Conservation (phyloP, 2,329 filamentous ascomycete genomes). For the Pseudopyrenochaeta lycopersici region DNA sequence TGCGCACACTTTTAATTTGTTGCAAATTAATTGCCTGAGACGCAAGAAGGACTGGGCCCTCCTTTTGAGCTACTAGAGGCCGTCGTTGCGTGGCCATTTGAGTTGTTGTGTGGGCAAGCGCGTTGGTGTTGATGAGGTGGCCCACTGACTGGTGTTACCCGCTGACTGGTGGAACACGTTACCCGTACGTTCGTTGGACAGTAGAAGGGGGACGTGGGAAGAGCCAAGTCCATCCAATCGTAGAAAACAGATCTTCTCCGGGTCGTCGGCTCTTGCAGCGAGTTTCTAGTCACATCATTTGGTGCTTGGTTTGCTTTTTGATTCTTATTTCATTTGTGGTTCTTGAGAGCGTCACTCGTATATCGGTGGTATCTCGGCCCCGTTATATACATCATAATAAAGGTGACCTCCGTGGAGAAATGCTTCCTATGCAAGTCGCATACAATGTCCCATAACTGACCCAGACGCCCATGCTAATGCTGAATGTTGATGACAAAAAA, state of each 20-base stretch:
- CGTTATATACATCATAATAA: slow-evolving; percentile 19
- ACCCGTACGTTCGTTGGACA: slow-evolving; percentile 8
- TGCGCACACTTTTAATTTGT: too few species aligned
- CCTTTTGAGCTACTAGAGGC: too few species aligned
- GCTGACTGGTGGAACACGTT: too few species aligned
- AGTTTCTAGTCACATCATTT: background rate
- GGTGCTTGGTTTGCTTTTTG: slow-evolving; percentile 1
- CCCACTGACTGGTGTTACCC: too few species aligned
- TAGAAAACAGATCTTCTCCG: slow-evolving; percentile 1
- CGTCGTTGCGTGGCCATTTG: too few species aligned
- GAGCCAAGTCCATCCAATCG: background rate
- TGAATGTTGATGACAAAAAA: slow-evolving; percentile 28
- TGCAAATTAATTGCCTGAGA: too few species aligned
- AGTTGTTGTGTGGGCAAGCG: too few species aligned
- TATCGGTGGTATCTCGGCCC: slow-evolving; percentile 35
- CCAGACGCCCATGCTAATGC: slow-evolving; percentile 55
- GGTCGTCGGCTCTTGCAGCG: background rate
- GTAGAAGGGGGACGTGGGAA: slow-evolving; percentile 13
- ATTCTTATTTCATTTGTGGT: slow-evolving; percentile 10
- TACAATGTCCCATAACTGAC: slow-evolving; percentile 18
- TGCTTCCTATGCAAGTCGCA: slow-evolving; percentile 11
- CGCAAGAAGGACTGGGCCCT: too few species aligned
- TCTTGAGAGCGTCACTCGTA: slow-evolving; percentile 19
- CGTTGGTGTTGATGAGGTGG: too few species aligned
- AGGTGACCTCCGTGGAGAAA: slow-evolving; percentile 8